A percentile compares a stretch with the other conserved stretches of the same genome.
These are phyloP conservation scores for Aureobasidium sp. DNA, from an alignment of 2,329 filamentous ascomycete species.

Conservation along the genomic window DNA sequence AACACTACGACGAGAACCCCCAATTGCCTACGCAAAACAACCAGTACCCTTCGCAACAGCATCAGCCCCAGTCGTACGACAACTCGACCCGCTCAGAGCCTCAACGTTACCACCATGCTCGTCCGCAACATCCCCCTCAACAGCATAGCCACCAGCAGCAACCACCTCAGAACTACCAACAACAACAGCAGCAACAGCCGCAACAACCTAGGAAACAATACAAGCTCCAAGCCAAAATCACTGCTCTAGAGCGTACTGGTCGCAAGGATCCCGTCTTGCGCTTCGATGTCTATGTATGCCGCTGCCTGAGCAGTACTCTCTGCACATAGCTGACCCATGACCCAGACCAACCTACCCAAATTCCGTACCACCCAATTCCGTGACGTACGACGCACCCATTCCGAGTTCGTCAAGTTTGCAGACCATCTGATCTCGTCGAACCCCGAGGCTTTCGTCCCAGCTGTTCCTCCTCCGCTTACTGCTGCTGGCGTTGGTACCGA, in stretches of 20 bases:
- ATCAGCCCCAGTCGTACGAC: neutral
- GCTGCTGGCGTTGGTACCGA: slow-evolving; percentile 93
- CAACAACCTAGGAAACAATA: slow-evolving; percentile 29
- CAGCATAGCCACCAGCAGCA: slow-evolving; percentile 26
- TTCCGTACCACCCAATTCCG: slow-evolving; percentile 98
- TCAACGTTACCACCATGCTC: slow-evolving; percentile 28
- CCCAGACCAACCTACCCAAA: slow-evolving; percentile 92
- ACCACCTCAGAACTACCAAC: slow-evolving; percentile 22
- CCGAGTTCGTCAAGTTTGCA: slow-evolving; percentile 92
- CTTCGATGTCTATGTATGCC: slow-evolving; percentile 89
- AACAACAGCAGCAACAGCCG: slow-evolving; percentile 31
- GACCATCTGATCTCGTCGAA: slow-evolving; percentile 97
- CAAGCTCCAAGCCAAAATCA: slow-evolving; percentile 91
- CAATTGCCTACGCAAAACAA: slow-evolving; percentile 12
- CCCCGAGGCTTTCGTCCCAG: slow-evolving; percentile 87
- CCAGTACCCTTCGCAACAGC: slow-evolving; percentile 2
- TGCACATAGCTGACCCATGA: neutral
- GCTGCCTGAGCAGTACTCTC: neutral
- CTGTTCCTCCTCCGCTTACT: slow-evolving; percentile 88
- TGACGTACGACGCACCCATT: slow-evolving; percentile 90
- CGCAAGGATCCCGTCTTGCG: slow-evolving; percentile 92
- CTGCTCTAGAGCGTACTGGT: slow-evolving; percentile 81
- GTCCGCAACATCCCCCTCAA: slow-evolving; percentile 32
- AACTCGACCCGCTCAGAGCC: slow-evolving; percentile 5
- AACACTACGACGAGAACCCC: slow-evolving; percentile 1